Percentiles rank a stretch among this genome's conserved stretches.
Evolutionary conservation across 768 basidiomycete species (phyloP).

Genomic region (Phaeotremella skinneri): DNA sequence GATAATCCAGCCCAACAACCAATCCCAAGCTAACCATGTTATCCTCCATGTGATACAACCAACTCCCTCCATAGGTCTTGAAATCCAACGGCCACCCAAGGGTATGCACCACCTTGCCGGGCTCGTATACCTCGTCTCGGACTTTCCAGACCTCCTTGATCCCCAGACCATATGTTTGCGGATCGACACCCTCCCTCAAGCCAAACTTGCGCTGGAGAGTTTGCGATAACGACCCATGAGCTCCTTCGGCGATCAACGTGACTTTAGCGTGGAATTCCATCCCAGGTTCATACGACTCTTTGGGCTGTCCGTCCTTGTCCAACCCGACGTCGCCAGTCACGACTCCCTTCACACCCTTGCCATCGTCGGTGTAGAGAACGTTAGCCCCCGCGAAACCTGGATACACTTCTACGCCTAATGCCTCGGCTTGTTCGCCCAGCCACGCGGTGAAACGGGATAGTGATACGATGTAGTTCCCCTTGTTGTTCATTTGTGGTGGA

Average conservation of each 20-base stretch:
- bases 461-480: constrained; percentile 88
- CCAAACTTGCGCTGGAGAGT: constrained; percentile 70
- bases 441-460: constrained; percentile 85
- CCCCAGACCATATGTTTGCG: constrained; percentile 94
- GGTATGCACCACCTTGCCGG: constrained; percentile 86
- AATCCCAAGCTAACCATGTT: constrained; percentile 85
- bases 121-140: constrained; percentile 61
- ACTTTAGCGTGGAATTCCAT: constrained; percentile 93
- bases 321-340: constrained; percentile 92
- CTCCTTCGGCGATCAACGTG: constrained; percentile 89
- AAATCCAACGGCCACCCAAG: constrained; percentile 88
- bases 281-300: constrained; percentile 88
- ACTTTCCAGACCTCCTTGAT: constrained; percentile 98
- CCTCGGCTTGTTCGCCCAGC: constrained; percentile 80
- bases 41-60: constrained; percentile 92
- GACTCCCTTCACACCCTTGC: constrained; percentile 70
- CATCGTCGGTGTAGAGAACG: constrained; percentile 66
- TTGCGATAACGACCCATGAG: constrained; percentile 87
- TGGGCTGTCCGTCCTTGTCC: constrained; percentile 69
- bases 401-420: constrained; percentile 86
- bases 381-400: constrained; percentile 93
- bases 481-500: constrained; percentile 94
- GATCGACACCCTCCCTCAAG: constrained; percentile 67
- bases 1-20: constrained; percentile 90
- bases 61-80: constrained; percentile 86